Percentiles rank a stretch among this genome's conserved stretches.
Evolutionary conservation across 1,284 basidiomycete species (phyloP).

Genomic region (Melampsora abietis-canadensis): DNA sequence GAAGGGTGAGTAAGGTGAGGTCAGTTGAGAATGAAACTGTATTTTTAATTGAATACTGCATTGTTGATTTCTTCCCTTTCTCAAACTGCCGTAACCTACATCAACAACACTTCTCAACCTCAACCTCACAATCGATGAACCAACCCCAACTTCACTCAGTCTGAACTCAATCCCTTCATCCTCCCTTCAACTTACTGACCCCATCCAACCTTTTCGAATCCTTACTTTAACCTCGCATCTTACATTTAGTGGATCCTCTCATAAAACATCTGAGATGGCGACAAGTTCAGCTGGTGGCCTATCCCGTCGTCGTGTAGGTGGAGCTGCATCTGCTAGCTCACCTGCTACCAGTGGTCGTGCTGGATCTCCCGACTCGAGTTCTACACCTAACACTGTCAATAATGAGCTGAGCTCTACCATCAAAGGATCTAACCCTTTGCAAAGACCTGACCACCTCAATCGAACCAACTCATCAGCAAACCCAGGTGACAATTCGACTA

Average conservation of each 20-base stretch:
- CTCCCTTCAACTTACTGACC: background rate
- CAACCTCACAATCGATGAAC: no score
- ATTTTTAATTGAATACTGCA: no score
- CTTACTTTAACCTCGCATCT: background rate
- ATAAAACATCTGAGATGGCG: slow-evolving; percentile 15
- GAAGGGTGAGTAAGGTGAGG: no score
- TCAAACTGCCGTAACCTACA: no score
- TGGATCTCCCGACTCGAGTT: background rate
- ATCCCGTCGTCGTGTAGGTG: slow-evolving; percentile 54
- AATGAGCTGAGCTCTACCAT: background rate
- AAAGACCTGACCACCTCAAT: slow-evolving; percentile 32
- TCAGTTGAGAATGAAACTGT: no score
- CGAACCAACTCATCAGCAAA: slow-evolving; percentile 42
- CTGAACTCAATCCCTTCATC: background rate
- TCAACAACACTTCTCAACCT: background rate
- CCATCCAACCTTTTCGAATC: background rate
- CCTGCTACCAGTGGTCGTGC: slow-evolving; percentile 22
- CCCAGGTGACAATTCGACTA: slow-evolving; percentile 41
- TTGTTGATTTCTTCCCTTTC: no score
- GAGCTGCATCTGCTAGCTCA: slow-evolving; percentile 45
- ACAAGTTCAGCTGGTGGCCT: slow-evolving; percentile 54
- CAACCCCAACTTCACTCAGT: no score
- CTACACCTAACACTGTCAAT: background rate
- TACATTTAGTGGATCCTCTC: background rate
- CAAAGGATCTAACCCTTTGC: slow-evolving; percentile 13